Percentiles rank a stretch among this genome's conserved stretches.
Evolutionary conservation across 495 filamentous ascomycete species (phyloP).

Genomic region (Penicillium pulvis): DNA sequence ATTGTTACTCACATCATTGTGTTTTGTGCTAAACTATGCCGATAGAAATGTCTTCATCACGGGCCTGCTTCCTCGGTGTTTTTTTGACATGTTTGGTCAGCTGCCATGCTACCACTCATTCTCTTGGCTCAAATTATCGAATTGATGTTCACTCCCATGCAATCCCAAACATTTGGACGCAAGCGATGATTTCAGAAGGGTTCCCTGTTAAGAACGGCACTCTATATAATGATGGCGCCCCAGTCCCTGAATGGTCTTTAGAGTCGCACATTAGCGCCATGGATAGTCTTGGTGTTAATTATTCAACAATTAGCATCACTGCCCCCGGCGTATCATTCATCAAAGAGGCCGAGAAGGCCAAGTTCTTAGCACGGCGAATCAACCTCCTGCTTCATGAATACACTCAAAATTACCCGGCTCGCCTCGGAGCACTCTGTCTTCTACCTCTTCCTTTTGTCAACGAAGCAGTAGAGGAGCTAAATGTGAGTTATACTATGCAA

Average conservation of each 20-base stretch:
- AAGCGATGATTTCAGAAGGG: slow-evolving; percentile 31
- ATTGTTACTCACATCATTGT: no score
- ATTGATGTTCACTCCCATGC: slow-evolving; percentile 39
- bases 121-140: background rate
- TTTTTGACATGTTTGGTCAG: background rate
- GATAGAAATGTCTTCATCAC: slow-evolving; percentile 4
- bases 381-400: slow-evolving; percentile 37
- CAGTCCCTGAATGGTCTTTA: slow-evolving; percentile 39
- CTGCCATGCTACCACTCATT: background rate
- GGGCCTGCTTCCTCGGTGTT: background rate
- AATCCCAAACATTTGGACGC: slow-evolving; percentile 31
- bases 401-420: slow-evolving; percentile 34
- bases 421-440: slow-evolving; percentile 52
- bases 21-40: no score
- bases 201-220: slow-evolving; percentile 39
- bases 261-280: slow-evolving; percentile 48
- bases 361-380: slow-evolving; percentile 24
- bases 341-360: slow-evolving; percentile 25
- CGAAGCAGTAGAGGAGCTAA: slow-evolving; percentile 10
- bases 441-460: slow-evolving; percentile 49
- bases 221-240: slow-evolving; percentile 15
- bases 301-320: slow-evolving; percentile 50
- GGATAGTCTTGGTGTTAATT: slow-evolving; percentile 41
- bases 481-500: background rate
- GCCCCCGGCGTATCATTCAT: slow-evolving; percentile 49